These are phyloP conservation scores for Hanseniaspora jakobsenii DNA, from an alignment of 805 yeast species.

Conservation along the genomic window DNA sequence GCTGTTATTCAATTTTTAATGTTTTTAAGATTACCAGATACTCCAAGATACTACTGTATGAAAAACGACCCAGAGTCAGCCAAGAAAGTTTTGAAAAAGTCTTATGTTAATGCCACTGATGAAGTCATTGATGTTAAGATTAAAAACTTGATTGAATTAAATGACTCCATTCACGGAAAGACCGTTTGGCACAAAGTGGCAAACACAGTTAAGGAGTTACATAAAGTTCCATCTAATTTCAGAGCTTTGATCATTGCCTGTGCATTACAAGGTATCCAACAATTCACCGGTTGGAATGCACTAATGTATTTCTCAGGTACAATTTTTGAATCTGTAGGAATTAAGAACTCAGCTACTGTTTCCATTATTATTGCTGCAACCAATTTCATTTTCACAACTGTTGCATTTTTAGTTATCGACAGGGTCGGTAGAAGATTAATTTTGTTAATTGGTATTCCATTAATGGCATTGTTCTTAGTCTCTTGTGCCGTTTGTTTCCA, in stretches of 20 bases:
- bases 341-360: constrained; percentile 81
- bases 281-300: constrained; percentile 92
- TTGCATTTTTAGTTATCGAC: constrained; percentile 82
- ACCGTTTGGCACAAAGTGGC: constrained; percentile 39
- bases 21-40: constrained; percentile 83
- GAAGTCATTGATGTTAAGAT: constrained; percentile 56
- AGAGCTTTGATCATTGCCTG: constrained; percentile 85
- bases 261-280: constrained; percentile 92
- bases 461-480: constrained; percentile 66
- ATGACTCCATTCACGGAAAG: constrained; percentile 35
- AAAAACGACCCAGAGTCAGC: constrained; percentile 57
- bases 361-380: constrained; percentile 90
- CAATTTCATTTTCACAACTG: constrained; percentile 73
- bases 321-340: constrained; percentile 83
- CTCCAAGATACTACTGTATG: constrained; percentile 81
- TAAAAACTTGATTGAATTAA: constrained; percentile 38
- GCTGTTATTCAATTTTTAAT: constrained; percentile 64
- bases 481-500: constrained; percentile 88
- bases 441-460: constrained; percentile 67
- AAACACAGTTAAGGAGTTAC: constrained; percentile 53
- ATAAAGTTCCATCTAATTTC: constrained; percentile 61
- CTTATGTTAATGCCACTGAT: constrained; percentile 52
- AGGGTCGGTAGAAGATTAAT: constrained; percentile 78
- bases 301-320: constrained; percentile 92
- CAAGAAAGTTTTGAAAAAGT: constrained; percentile 46